Evolutionary conservation across 2,329 filamentous ascomycete genomes (phyloP), one percentile per base, ranked within the genome.

Genomic region (Trichoderma pleuroti): DNA sequence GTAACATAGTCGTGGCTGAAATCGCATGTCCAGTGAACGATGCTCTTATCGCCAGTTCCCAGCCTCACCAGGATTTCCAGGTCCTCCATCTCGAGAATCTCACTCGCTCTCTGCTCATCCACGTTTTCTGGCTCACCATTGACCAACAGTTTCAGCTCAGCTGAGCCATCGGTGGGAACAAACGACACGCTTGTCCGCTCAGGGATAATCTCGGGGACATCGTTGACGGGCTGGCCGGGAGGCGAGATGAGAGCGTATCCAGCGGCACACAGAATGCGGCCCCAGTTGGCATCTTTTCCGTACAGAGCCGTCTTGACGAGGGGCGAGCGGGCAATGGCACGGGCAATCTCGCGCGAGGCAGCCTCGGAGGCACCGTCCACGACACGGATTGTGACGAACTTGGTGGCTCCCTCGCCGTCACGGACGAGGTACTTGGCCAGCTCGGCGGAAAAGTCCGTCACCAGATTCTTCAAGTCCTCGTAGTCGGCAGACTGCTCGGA

Each of bases 281-380:
- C 96, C 96, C 96, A 99, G 85, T 99, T 99, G 21, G 96, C 96
- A 79, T 99, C 96, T 80, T 94, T 93, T 74, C 96, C 96, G 81
- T 99, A 99, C 52, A 99, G 86, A 0, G 96, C 96, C 0, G 96
- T 99, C 86, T 99, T 99, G 76, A 99, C 96, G 14, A 99, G 88
- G 10, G 96, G 93, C 0, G 94, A 97, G 64, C 91, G 90, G 18
- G 96, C 94, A 78, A 99, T 98, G 60, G 93, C 91, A 73, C 91
- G 92, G 12, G 94, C 96, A 72, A 98, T 91, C 77, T 90, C 88
- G 70, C 92, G 90, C 2, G 93, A 94, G 60, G 90, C 91, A 61
- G 86, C 84, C 77, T 93, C 90, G 60, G 88, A 87, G 1, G 88
- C 85, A 4, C 92, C 90, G 76, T 94, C 92, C 60, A 87, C 87